Base-by-base conservation (phyloP, 139 green algal species). In the Bryopsis sp. region DNA sequence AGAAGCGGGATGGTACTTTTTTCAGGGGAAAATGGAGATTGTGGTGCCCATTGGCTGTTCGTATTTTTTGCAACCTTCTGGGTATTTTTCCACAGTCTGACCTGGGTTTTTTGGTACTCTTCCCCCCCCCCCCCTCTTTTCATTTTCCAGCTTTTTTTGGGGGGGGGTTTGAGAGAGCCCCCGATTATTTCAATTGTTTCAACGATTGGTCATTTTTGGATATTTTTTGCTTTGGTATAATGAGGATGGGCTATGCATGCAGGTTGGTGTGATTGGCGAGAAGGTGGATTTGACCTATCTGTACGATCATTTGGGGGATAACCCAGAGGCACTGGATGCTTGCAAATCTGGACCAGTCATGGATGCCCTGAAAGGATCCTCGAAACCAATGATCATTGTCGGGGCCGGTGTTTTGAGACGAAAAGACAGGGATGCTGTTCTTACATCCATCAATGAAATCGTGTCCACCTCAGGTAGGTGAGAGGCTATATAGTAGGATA, bases 211-310 rank as follows among this genome's bases (percentile, higher is more conserved):
- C 15, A 26, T 50, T 50, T 11, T 15, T 50, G 15, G 15, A 50
- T 50, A 50, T 15, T 26, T 50, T 50, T 50, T 50, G 43, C 15
- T 15, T 26, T 50, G 11, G 15, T n/a, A n/a, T n/a, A n/a, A n/a
- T n/a, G n/a, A n/a, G n/a, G n/a, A n/a, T n/a, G n/a, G n/a, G n/a
- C 11, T 50, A 26, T 50, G 43, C 43, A 15, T 50, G 28, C 78
- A 88, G 66, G 74, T 97, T n/a, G 85, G 73, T 4, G 61, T 83
- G n/a, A 68, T 98, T 2, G 93, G 93, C 28, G 73, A 82, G 50
- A 15, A 73, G 5, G 76, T 87, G 26, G 91, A 99, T 79, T 88
- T 99, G 65, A 98, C 89, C 6, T 99, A 96, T 81, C 80, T 79
- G 3, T 86, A 88, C 64, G 72, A 92, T 57, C 74, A 97, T 67